Percentiles rank a stretch among this genome's conserved stretches.
These are phyloP conservation scores for Trichoderma oligosporum DNA, from an alignment of 2,329 filamentous ascomycete species.

Conservation along the genomic window DNA sequence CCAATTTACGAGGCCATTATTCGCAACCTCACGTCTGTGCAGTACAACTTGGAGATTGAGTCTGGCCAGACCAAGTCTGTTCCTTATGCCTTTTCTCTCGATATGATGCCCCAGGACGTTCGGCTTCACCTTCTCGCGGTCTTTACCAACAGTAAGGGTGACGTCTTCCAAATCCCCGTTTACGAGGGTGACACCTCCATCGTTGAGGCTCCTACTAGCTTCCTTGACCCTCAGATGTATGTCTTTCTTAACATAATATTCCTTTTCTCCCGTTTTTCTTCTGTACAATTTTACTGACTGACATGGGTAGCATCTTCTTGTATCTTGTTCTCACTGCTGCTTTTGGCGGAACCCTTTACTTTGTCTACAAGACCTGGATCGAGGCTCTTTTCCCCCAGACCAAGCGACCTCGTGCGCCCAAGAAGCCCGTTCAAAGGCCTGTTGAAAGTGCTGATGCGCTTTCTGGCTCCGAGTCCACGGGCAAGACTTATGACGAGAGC, in stretches of 20 bases:
- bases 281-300: neutral
- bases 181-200: slow-evolving; percentile 81
- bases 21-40: slow-evolving; percentile 77
- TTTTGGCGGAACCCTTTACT: slow-evolving; percentile 81
- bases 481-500: slow-evolving; percentile 80
- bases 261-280: neutral
- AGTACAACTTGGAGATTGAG: slow-evolving; percentile 70
- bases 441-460: slow-evolving; percentile 59
- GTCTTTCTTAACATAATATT: slow-evolving; percentile 30
- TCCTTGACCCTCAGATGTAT: slow-evolving; percentile 95
- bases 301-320: slow-evolving; percentile 75
- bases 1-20: slow-evolving; percentile 56
- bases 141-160: slow-evolving; percentile 61
- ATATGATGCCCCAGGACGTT: slow-evolving; percentile 90
- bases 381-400: slow-evolving; percentile 91
- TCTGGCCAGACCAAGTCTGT: slow-evolving; percentile 72
- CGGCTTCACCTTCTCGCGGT: slow-evolving; percentile 73
- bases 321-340: slow-evolving; percentile 82
- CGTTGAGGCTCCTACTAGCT: slow-evolving; percentile 84
- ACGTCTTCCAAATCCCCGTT: slow-evolving; percentile 71
- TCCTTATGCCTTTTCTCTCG: slow-evolving; percentile 80
- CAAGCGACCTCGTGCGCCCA: slow-evolving; percentile 61
- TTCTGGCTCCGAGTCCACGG: slow-evolving; percentile 66
- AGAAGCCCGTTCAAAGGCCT: slow-evolving; percentile 61
- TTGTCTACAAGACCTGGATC: slow-evolving; percentile 98